Evolutionary conservation across 495 filamentous ascomycete genomes (phyloP).

Genomic region (Trichoderma orchidacearum): DNA sequence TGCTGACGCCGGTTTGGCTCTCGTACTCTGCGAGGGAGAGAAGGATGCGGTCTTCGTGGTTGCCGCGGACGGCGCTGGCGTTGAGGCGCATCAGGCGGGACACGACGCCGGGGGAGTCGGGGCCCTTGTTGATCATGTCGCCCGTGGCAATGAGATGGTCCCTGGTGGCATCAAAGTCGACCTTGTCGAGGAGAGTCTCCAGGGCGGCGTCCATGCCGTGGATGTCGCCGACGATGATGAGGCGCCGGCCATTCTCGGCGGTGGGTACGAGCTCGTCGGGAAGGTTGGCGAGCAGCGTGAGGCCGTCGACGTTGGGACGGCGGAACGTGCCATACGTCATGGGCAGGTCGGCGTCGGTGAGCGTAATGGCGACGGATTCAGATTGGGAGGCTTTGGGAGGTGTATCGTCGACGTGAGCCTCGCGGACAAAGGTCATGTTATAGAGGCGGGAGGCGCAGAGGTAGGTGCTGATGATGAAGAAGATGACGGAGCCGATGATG

Average conservation of each 20-base stretch:
- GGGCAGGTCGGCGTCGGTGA: conserved; percentile 4
- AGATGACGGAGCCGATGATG: conserved; percentile 2
- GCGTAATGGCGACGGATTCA: background rate
- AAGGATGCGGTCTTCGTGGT: conserved; percentile 81
- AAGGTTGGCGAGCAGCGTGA: conserved; percentile 18
- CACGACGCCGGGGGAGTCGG: conserved; percentile 67
- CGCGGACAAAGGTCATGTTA: background rate
- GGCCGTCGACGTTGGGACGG: conserved; percentile 17
- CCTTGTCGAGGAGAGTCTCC: conserved; percentile 48
- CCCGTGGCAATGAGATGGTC: conserved; percentile 79
- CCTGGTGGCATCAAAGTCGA: conserved; percentile 41
- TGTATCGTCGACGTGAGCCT: background rate
- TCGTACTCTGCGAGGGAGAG: conserved; percentile 5
- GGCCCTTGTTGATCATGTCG: conserved; percentile 81
- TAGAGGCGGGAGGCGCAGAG: conserved; percentile 7
- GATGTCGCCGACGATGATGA: conserved; percentile 79
- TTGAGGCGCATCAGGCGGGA: conserved; percentile 51
- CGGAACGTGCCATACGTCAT: conserved; percentile 12
- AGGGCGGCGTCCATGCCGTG: conserved; percentile 70
- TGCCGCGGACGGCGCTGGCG: conserved; percentile 76
- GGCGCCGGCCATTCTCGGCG: conserved; percentile 10
- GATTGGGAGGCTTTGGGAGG: background rate
- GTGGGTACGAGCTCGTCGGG: conserved; percentile 20
- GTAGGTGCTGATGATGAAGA: conserved; percentile 5
- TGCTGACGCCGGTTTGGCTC: background rate